A percentile compares a stretch with the other conserved stretches of the same genome.
Conservation (phyloP, 1,139 yeast species). For the Taiozyma onychis region DNA sequence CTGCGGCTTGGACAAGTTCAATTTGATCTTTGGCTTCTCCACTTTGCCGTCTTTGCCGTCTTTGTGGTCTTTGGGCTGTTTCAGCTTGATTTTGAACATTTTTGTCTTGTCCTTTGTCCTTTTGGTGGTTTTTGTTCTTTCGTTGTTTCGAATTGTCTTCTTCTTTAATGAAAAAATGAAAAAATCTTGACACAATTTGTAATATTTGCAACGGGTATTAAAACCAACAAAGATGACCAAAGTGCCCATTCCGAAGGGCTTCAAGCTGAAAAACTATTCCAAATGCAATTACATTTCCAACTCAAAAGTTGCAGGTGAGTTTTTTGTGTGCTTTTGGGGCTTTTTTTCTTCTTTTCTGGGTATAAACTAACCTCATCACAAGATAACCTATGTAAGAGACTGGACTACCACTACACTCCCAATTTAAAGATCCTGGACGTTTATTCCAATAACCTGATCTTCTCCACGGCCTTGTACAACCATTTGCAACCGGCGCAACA, state of each 20-base stretch:
- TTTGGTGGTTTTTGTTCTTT: too few species aligned
- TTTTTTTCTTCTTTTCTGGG: background rate
- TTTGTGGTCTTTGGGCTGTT: background rate
- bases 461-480: constrained; percentile 15
- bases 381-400: background rate
- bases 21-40: constrained; percentile 4
- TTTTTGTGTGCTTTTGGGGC: too few species aligned
- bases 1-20: constrained; percentile 4
- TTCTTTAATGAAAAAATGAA: background rate
- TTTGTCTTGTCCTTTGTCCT: too few species aligned
- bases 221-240: background rate
- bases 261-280: constrained; percentile 3
- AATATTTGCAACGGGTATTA: background rate
- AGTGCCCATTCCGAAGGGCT: background rate
- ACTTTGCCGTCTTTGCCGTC: background rate
- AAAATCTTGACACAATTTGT: background rate
- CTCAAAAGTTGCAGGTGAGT: constrained; percentile 2
- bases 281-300: constrained; percentile 4
- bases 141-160: background rate
- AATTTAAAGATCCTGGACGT: constrained; percentile 15
- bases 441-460: constrained; percentile 17
- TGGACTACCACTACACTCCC: constrained; percentile 5
- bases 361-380: background rate
- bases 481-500: constrained; percentile 13
- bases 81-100: constrained; percentile 26